Evolutionary conservation across 306 rosid species (phyloP), one percentile per base, ranked within the genome.

Genomic region (Biancaea sappan): DNA sequence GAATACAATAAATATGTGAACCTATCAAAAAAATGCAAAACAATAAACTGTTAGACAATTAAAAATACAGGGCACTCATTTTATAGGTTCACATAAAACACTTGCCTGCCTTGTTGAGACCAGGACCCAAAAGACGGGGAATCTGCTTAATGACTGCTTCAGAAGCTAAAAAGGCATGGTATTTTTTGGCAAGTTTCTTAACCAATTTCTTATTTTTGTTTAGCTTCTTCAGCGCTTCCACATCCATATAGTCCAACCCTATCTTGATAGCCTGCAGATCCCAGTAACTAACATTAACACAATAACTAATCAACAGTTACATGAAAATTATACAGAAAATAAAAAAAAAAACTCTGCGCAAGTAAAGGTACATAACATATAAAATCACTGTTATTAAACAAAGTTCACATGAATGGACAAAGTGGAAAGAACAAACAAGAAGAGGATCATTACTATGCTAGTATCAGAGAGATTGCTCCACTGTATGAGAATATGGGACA

Each of bases 31-130:
- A 19, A 12, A 51, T 29, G 13, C 3, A 48, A 32, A 61, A 34
- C 44, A 28, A n/a, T 2, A 4, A 46, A 22, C 52, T 38, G 9
- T 0, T 48, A 19, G 21, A 12, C 13, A 22, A 54, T 40, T 9
- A 0, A 10, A 40, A 40, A 2, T 15, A 40, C 12, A 14, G 34
- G 34, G 2, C 46, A 40, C 2, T 40, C 12, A 40, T 11, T 37
- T 35, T 37, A 3, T 18, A 18, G 4, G 16, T 19, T 62, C n/a
- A 22, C 4, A 58, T 8, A 15, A 29, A n/a, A 61, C 18, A 83
- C 90, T 66, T 47, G 85, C 90, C 90, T 62, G 93, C 93, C 79
- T 88, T 86, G 84, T 88, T 88, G 73, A 88, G 93, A 75, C 93
- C 90, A 53, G 90, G 93, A 34, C 90, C 90, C 65, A 88, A 77